phyloP scores from a whole-genome alignment of 208 protist genomes.

The Porcisia hertigi region DNA sequence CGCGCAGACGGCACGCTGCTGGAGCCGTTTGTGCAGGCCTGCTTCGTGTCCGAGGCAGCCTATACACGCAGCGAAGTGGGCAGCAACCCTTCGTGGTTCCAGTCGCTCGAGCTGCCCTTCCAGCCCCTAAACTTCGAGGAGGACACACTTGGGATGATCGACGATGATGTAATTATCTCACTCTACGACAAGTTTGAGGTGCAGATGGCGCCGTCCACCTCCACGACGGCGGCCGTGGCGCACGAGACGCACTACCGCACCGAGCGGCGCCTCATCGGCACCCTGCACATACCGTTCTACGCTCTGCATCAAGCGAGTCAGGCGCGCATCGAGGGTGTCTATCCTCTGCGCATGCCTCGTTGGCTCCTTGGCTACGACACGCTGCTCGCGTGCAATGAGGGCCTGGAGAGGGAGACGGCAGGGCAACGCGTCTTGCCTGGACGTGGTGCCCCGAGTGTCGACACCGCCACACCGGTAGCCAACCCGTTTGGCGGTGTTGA shows the following conservation, averaged over 20 bases:
- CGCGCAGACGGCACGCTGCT: slow-evolving; percentile 72
- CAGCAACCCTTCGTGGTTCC: slow-evolving; percentile 76
- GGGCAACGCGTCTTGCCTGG: not conserved
- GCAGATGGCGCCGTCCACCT: slow-evolving; percentile 43
- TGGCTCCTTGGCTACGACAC: slow-evolving; percentile 79
- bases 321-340: slow-evolving; percentile 77
- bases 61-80: slow-evolving; percentile 75
- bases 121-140: slow-evolving; percentile 83
- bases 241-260: slow-evolving; percentile 87
- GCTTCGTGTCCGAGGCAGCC: slow-evolving; percentile 74
- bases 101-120: slow-evolving; percentile 81
- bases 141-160: slow-evolving; percentile 83
- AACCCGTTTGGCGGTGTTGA: slow-evolving; percentile 2
- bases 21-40: slow-evolving; percentile 77
- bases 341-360: slow-evolving; percentile 59
- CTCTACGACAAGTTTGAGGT: slow-evolving; percentile 87
- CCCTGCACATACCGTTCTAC: slow-evolving; percentile 76
- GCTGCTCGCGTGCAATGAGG: not conserved
- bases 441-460: not conserved
- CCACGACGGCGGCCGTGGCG: slow-evolving; percentile 50
- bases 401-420: not conserved
- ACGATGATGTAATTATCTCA: slow-evolving; percentile 78
- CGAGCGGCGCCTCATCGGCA: slow-evolving; percentile 78
- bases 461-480: not conserved
- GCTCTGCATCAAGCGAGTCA: slow-evolving; percentile 68